Conservation (phyloP, 176 grass and related monocot species). For the Elymus sibiricus region DNA sequence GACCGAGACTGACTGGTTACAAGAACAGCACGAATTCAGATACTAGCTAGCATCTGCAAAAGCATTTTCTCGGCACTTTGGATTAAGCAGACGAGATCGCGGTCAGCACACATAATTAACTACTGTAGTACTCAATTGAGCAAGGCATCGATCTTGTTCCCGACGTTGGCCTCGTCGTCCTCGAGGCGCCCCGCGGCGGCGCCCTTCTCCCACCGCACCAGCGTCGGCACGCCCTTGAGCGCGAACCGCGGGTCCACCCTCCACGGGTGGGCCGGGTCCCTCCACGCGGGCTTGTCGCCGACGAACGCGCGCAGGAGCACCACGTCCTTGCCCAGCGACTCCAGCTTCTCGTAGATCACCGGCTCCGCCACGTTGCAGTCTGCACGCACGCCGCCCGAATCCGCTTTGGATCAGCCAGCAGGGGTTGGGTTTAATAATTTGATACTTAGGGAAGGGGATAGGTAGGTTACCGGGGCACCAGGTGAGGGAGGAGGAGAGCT, state of each 20-base stretch:
- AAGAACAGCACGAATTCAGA: neutral
- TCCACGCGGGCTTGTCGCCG: slow-evolving; percentile 80
- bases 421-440: neutral
- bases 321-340: slow-evolving; percentile 37
- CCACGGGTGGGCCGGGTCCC: slow-evolving; percentile 66
- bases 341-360: slow-evolving; percentile 69
- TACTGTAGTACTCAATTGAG: neutral
- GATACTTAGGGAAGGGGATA: neutral
- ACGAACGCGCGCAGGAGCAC: slow-evolving; percentile 79
- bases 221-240: slow-evolving; percentile 73
- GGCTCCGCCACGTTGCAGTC: slow-evolving; percentile 97
- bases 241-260: slow-evolving; percentile 72
- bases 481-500: slow-evolving; percentile 58
- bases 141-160: slow-evolving; percentile 56
- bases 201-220: slow-evolving; percentile 80
- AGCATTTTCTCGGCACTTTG: neutral
- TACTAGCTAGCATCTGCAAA: neutral
- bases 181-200: slow-evolving; percentile 47
- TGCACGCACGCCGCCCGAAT: slow-evolving; percentile 2
- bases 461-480: slow-evolving; percentile 71
- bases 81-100: neutral
- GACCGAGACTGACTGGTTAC: neutral
- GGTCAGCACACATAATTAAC: neutral
- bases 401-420: neutral
- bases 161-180: slow-evolving; percentile 66